Evolutionary conservation across 1,284 basidiomycete genomes (phyloP), one percentile per base, ranked within the genome.

Genomic region (Austroboletus novae-zelandiae): DNA sequence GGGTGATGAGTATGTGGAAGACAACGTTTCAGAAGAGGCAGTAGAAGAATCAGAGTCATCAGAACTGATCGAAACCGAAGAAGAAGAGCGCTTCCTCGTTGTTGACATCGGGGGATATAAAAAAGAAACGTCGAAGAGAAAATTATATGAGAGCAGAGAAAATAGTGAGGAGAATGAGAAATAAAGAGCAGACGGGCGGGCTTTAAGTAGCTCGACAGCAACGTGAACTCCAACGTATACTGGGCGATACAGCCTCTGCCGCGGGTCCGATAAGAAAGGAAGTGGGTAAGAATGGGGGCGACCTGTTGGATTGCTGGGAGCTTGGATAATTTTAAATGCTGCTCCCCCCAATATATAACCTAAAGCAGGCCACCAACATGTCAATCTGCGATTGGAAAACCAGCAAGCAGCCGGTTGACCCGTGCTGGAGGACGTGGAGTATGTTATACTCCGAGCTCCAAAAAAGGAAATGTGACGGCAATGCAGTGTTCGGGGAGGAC

Each of bases 161-260:
- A 17, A 15, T 34, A n/a, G 15, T 50, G 25, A 4, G 23, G 37
- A 46, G 9, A 18, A 47, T 34, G 46, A 31, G 6, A 15, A 20
- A 40, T 1, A 3, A 30, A 18, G 32, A 18, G 23, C 8, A 9
- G 18, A 32, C 8, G 6, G 37, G 11, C 35, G 32, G n/a, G 48
- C 20, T 68, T 68, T 68, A 67, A 64, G 51, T 68, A 69, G 48
- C 43, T 23, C 47, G 44, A 55, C 35, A n/a, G 42, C 14, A 43
- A 40, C 37, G 29, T 34, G n/a, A 45, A 35, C 27, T 40, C 39
- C n/a, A 40, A 40, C 31, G 30, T 47, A 29, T 10, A 14, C 14
- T 25, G 27, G 27, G 45, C 11, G 36, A 52, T 59, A 53, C 57
- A 53, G 51, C 53, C 50, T 39, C 42, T 42, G 36, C 54, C 47